Percentiles rank a stretch among this genome's conserved stretches.
phyloP scores from a whole-genome alignment of 176 grass and related monocot species.

The Hsuehochloa calcarea region DNA sequence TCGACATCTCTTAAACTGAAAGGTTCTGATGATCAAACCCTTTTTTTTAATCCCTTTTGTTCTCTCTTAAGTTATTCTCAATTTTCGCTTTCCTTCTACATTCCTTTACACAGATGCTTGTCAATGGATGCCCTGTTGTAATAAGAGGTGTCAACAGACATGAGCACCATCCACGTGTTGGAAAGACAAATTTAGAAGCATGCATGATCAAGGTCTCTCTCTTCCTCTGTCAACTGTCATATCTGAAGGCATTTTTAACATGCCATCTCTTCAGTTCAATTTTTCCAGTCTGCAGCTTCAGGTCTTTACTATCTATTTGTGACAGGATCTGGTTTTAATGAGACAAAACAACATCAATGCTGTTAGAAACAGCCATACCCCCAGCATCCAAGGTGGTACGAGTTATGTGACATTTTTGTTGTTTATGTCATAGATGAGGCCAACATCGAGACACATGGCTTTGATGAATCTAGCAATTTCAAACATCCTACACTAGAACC shows the following conservation, averaged over 20 bases:
- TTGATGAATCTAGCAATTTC: conserved; percentile 69
- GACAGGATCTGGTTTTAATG: conserved; percentile 92
- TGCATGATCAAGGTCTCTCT: conserved; percentile 92
- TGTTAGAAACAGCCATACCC: conserved; percentile 95
- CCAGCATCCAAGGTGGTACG: conserved; percentile 93
- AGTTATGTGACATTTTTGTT: conserved; percentile 91
- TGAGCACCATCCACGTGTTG: conserved; percentile 87
- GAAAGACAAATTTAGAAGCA: conserved; percentile 93
- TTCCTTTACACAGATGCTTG: conserved; percentile 95
- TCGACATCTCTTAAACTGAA: no score
- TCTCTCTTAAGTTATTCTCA: no score
- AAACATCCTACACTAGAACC: conserved; percentile 88
- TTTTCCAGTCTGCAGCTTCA: conserved; percentile 18
- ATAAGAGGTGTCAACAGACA: conserved; percentile 95
- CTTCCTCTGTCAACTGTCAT: conserved; percentile 18
- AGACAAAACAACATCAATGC: conserved; percentile 98
- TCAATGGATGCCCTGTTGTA: conserved; percentile 87
- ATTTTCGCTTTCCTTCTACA: no score
- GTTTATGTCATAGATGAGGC: conserved; percentile 96
- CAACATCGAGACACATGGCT: conserved; percentile 97
- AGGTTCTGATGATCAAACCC: no score
- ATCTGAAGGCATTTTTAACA: background rate
- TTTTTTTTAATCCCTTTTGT: no score
- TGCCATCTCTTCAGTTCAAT: background rate
- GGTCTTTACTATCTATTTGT: conserved; percentile 28